A percentile compares a stretch with the other conserved stretches of the same genome.
phyloP scores from a whole-genome alignment of 2,329 filamentous ascomycete genomes.

The Penicillium janthinellum region DNA sequence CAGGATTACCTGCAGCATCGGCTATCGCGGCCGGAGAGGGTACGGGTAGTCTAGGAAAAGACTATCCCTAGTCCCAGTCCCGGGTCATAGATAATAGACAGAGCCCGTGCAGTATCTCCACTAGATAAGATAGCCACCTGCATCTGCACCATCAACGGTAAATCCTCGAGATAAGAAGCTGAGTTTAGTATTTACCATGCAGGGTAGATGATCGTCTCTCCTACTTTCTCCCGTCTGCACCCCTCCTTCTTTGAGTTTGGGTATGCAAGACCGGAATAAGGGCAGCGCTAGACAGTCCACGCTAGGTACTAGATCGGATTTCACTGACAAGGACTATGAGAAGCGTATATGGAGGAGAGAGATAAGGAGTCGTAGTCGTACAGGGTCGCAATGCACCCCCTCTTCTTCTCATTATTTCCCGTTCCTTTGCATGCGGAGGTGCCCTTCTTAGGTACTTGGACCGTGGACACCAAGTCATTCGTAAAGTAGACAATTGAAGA shows the following conservation, averaged over 20 bases:
- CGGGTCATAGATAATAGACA: no score
- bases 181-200: neutral
- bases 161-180: neutral
- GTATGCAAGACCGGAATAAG: neutral
- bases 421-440: neutral
- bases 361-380: neutral
- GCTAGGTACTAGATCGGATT: neutral
- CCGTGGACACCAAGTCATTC: no score
- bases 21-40: constrained; percentile 1
- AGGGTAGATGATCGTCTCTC: neutral
- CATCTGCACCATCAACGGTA: neutral
- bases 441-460: no score
- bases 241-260: neutral
- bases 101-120: no score
- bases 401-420: neutral
- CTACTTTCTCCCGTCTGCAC: neutral
- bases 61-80: neutral
- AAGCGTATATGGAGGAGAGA: neutral
- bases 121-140: no score
- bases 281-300: neutral
- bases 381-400: neutral
- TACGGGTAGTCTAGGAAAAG: neutral
- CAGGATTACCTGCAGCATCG: neutral
- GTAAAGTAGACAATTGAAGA: no score
- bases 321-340: neutral